Conservation (phyloP, 371 early-diverging fungal genomes). For the Rhizopus arrhizus region DNA sequence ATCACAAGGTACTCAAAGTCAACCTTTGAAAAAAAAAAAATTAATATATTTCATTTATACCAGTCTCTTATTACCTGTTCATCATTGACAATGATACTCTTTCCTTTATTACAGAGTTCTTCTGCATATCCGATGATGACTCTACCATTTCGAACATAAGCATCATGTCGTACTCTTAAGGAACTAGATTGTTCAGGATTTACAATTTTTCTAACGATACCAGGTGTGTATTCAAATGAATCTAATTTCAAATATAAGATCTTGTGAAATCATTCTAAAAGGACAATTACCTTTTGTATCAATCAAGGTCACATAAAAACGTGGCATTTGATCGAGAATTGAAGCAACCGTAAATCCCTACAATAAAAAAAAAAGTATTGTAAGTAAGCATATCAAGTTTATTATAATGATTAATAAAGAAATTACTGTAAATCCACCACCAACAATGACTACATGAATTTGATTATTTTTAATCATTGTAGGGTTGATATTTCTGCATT, state of each 20-base stretch:
- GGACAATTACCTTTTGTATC: conserved; percentile 40
- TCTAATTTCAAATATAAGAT: conserved; percentile 19
- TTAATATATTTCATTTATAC: not conserved
- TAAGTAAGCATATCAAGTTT: not conserved
- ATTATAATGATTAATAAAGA: not conserved
- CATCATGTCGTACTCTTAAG: conserved; percentile 39
- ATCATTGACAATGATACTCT: conserved; percentile 29
- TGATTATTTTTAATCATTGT: conserved; percentile 23
- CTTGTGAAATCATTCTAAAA: not conserved
- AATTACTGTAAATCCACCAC: conserved; percentile 47
- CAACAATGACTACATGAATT: conserved; percentile 35
- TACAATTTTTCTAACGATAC: conserved; percentile 25
- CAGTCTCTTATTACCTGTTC: conserved; percentile 20
- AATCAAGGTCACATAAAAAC: conserved; percentile 43
- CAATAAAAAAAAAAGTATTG: conserved; percentile 1
- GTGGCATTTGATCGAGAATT: conserved; percentile 45
- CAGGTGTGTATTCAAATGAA: conserved; percentile 42
- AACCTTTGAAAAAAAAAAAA: conserved; percentile 29
- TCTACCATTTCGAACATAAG: conserved; percentile 39
- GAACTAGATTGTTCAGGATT: conserved; percentile 24
- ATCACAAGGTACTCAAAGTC: conserved; percentile 70
- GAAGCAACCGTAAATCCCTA: conserved; percentile 50
- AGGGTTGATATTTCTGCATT: conserved; percentile 10
- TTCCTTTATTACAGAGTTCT: conserved; percentile 26
- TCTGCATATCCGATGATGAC: conserved; percentile 45